A percentile compares a stretch with the other conserved stretches of the same genome.
phyloP scores from a whole-genome alignment of 2,329 filamentous ascomycete species.

The Ceratocystiopsis minuta region DNA sequence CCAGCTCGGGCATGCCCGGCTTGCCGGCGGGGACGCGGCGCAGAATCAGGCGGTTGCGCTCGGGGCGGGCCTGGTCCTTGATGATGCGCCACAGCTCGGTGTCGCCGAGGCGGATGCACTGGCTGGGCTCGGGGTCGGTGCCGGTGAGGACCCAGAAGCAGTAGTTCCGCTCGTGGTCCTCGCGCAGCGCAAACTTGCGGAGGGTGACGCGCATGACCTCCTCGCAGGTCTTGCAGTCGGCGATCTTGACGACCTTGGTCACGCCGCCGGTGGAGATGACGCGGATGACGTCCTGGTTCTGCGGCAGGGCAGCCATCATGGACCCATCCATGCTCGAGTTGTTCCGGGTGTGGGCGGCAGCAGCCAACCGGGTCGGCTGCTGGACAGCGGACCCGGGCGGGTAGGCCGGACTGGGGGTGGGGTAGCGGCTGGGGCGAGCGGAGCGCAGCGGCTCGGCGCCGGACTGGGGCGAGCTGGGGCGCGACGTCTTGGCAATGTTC shows the following conservation, averaged over 20 bases:
- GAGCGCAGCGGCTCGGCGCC: slow-evolving; percentile 34
- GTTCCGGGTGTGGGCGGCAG: slow-evolving; percentile 50
- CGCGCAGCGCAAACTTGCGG: slow-evolving; percentile 71
- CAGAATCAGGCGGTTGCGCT: slow-evolving; percentile 79
- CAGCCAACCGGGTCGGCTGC: slow-evolving; percentile 32
- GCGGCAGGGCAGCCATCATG: slow-evolving; percentile 69
- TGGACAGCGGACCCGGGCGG: slow-evolving; percentile 23
- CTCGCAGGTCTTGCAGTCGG: slow-evolving; percentile 77
- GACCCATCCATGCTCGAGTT: slow-evolving; percentile 73
- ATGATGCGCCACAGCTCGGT: slow-evolving; percentile 82
- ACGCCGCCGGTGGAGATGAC: slow-evolving; percentile 85
- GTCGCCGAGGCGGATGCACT: slow-evolving; percentile 70
- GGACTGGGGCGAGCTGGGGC: slow-evolving; percentile 50
- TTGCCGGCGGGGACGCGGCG: slow-evolving; percentile 84
- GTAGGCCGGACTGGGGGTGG: slow-evolving; percentile 17
- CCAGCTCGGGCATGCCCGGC: slow-evolving; percentile 71
- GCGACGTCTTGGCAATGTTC: slow-evolving; percentile 37
- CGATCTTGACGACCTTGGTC: slow-evolving; percentile 86
- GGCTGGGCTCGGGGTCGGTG: slow-evolving; percentile 60
- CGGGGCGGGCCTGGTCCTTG: slow-evolving; percentile 66
- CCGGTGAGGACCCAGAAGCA: slow-evolving; percentile 91
- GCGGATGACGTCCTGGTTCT: slow-evolving; percentile 74
- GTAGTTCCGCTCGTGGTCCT: slow-evolving; percentile 85
- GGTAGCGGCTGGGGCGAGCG: slow-evolving; percentile 37
- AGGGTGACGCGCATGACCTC: slow-evolving; percentile 83